Evolutionary conservation across 179 eudicot species (phyloP).

Genomic region (Monotropa hypopitys): DNA sequence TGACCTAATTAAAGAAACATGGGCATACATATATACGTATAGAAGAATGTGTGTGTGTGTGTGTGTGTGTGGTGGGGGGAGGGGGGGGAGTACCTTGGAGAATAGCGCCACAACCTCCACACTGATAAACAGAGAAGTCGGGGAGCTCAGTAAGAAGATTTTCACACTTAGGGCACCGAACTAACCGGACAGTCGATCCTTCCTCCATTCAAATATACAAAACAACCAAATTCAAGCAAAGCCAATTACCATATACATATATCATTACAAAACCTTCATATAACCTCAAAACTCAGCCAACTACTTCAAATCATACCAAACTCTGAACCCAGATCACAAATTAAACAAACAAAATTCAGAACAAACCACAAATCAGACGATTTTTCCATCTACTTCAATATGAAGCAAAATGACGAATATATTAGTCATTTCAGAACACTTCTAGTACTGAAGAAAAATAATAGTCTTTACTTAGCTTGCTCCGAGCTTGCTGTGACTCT

Average conservation of each 20-base stretch:
- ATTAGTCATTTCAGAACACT: neutral
- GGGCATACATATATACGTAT: neutral
- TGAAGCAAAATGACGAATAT: neutral
- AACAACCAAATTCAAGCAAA: constrained; percentile 1
- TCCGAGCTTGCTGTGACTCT: neutral
- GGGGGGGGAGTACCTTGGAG: constrained; percentile 41
- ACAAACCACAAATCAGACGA: neutral
- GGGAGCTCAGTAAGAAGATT: constrained; percentile 58
- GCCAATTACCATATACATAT: neutral
- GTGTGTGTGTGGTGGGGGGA: too few relatives aligned
- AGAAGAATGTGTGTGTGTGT: too few relatives aligned
- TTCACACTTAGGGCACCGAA: constrained; percentile 55
- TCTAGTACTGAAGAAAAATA: neutral
- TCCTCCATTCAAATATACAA: constrained; percentile 15
- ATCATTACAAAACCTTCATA: neutral
- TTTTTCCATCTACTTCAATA: neutral
- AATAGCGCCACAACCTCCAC: constrained; percentile 85
- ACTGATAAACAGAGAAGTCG: constrained; percentile 67
- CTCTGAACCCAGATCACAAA: neutral
- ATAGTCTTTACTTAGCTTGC: neutral
- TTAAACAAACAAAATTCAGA: neutral
- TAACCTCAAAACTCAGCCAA: neutral
- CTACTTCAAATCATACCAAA: neutral
- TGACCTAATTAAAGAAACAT: neutral
- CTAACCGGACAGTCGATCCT: constrained; percentile 27